phyloP scores from a whole-genome alignment of 805 yeast genomes.

The Metschnikowia continentalis region DNA sequence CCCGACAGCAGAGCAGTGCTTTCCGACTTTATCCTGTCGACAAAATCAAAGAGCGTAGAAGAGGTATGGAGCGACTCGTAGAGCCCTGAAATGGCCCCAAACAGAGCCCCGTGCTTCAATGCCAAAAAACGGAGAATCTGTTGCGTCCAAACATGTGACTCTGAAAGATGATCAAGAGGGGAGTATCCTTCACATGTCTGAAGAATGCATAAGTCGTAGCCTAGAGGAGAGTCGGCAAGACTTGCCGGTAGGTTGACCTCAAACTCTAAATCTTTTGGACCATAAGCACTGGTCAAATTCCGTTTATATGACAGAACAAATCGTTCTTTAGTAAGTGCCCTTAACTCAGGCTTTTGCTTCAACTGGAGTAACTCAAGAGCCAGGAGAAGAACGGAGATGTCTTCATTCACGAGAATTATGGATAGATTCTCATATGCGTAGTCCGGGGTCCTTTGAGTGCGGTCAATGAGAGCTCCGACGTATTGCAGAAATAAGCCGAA shows the following conservation, averaged over 20 bases:
- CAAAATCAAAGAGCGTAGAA: slow-evolving; percentile 2
- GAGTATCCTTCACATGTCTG: slow-evolving; percentile 13
- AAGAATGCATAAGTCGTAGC: slow-evolving; percentile 18
- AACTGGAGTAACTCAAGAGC: slow-evolving; percentile 3
- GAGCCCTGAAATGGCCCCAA: slow-evolving; percentile 17
- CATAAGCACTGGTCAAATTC: slow-evolving; percentile 4
- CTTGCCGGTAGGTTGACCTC: slow-evolving; percentile 17
- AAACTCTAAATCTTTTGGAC: slow-evolving; percentile 1
- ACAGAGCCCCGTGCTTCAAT: slow-evolving; percentile 28
- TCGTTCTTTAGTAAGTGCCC: not conserved
- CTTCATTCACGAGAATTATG: slow-evolving; percentile 10
- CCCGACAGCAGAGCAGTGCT: not conserved
- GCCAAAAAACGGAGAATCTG: slow-evolving; percentile 33
- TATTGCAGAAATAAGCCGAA: slow-evolving; percentile 7
- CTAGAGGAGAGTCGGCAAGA: slow-evolving; percentile 23
- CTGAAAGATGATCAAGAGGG: slow-evolving; percentile 18
- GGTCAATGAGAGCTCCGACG: slow-evolving; percentile 5
- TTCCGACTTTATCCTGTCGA: slow-evolving; percentile 5
- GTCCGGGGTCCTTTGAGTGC: not conserved
- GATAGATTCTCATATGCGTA: slow-evolving; percentile 1
- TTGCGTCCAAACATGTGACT: slow-evolving; percentile 26
- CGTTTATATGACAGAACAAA: slow-evolving; percentile 5
- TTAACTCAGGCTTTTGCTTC: slow-evolving; percentile 1
- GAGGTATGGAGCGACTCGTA: slow-evolving; percentile 16
- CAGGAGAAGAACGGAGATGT: slow-evolving; percentile 8